Base-by-base conservation (phyloP, 2,329 filamentous ascomycete species). In the Fusarium palustre region DNA sequence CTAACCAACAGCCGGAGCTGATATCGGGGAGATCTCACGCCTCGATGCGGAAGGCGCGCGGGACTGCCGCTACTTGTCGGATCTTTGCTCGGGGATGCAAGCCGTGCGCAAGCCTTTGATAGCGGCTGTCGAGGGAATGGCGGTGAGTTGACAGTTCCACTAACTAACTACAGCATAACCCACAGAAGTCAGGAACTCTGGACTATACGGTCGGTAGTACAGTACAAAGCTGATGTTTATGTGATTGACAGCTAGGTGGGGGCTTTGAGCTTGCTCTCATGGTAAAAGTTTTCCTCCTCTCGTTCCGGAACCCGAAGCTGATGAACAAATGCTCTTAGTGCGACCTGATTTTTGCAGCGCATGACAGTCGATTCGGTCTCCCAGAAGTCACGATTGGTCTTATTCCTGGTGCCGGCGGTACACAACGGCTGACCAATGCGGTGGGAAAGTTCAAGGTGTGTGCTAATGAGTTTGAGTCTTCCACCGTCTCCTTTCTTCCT, bases 261-360 rank as follows among this genome's bases (percentile, higher is more conserved):
- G 84, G 84, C 7, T 86, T 84, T 55, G 84, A 86, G 59, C 73
- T 86, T 42, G 83, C 83, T 6, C 76, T 86, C 31, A 81, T 81
- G 70, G 81, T 84, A 74, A 75, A 10, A 16, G 1, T 12, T 30
- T 39, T 75, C 39, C 28, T 45, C 10, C 15, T 24, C 30, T 36
- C 48, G 25, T 16, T 46, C 46, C 41, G 62, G 54, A 47, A 55
- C 24, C 57, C 61, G 55, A 38, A 34, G 11, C 18, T 54, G 54
- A 20, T 25, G 36, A 30, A 38, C 31, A 39, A 34, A 41, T n/a
- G 3, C 38, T 36, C 11, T 31, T 34, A 81, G 79, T 81, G 80
- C 55, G 80, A 82, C 63, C 70, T 81, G 39, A 80, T 82, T 54
- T 77, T 79, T 48, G 77, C 79, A 16, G 77, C 80, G 31, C 70